phyloP scores from a whole-genome alignment of 2,329 filamentous ascomycete species.

The Grosmannia clavigera region DNA sequence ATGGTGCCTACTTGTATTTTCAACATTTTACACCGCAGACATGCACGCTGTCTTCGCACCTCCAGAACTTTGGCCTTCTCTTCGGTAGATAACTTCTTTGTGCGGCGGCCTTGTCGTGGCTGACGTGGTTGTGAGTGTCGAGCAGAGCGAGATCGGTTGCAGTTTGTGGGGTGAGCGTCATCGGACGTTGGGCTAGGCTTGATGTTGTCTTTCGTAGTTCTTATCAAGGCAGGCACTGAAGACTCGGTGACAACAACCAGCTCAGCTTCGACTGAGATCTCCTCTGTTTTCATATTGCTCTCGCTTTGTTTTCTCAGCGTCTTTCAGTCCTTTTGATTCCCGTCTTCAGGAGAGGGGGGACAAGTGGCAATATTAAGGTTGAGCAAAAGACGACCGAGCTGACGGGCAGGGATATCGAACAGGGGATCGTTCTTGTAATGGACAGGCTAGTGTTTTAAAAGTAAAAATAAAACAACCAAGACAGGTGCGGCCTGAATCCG shows the following conservation, averaged over 20 bases:
- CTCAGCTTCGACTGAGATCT: not conserved
- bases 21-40: slow-evolving; percentile 18
- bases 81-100: slow-evolving; percentile 14
- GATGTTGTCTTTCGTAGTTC: not conserved
- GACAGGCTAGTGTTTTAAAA: not conserved
- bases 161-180: not conserved
- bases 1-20: slow-evolving; percentile 15
- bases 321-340: not conserved
- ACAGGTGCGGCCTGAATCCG: not conserved
- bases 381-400: not conserved
- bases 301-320: not conserved
- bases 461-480: not conserved
- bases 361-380: slow-evolving; percentile 1
- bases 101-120: slow-evolving; percentile 7
- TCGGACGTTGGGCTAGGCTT: not conserved
- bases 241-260: not conserved
- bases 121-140: not conserved
- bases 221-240: not conserved
- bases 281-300: not conserved
- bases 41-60: slow-evolving; percentile 17
- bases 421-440: not conserved
- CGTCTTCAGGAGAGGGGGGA: not conserved
- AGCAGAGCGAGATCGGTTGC: not conserved
- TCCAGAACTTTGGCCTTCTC: slow-evolving; percentile 15
- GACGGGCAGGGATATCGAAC: not conserved